Evolutionary conservation across 164 flowering plant genomes (phyloP).

Genomic region (Magnolia sinica): DNA sequence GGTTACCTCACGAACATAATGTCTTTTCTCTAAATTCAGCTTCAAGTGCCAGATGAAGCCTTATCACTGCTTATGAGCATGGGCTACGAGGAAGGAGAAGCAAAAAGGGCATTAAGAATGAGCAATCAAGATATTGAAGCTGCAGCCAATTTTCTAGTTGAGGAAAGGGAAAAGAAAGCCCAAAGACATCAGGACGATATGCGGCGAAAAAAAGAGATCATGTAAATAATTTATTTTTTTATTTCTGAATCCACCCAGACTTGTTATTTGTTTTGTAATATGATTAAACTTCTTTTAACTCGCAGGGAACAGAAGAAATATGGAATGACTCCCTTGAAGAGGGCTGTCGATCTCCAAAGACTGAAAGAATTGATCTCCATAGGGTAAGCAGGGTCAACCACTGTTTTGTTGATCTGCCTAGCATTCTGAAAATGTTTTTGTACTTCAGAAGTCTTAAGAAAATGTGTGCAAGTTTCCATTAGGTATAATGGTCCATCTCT

Average conservation of each 20-base stretch:
- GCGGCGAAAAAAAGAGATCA: conserved; percentile 50
- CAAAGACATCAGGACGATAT: conserved; percentile 50
- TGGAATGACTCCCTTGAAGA: conserved; percentile 74
- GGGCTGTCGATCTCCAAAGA: conserved; percentile 69
- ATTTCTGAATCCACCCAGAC: background rate
- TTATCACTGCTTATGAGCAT: conserved; percentile 70
- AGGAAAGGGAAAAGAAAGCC: conserved; percentile 51
- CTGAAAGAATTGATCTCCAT: conserved; percentile 52
- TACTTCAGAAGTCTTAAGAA: background rate
- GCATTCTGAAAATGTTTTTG: background rate
- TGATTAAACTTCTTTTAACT: background rate
- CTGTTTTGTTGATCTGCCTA: background rate
- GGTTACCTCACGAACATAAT: background rate
- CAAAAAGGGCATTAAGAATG: conserved; percentile 79
- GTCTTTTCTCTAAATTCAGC: conserved; percentile 35
- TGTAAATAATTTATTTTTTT: conserved; percentile 14
- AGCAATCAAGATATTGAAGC: conserved; percentile 58
- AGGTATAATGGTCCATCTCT: background rate
- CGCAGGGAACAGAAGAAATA: conserved; percentile 80
- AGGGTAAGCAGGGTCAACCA: conserved; percentile 45
- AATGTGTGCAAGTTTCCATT: background rate
- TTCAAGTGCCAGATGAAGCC: conserved; percentile 82
- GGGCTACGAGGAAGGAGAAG: conserved; percentile 72
- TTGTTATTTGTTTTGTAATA: background rate
- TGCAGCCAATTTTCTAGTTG: conserved; percentile 68